phyloP scores from a whole-genome alignment of 192 early-diverging fungal species.

The Obelidium mucronatum region DNA sequence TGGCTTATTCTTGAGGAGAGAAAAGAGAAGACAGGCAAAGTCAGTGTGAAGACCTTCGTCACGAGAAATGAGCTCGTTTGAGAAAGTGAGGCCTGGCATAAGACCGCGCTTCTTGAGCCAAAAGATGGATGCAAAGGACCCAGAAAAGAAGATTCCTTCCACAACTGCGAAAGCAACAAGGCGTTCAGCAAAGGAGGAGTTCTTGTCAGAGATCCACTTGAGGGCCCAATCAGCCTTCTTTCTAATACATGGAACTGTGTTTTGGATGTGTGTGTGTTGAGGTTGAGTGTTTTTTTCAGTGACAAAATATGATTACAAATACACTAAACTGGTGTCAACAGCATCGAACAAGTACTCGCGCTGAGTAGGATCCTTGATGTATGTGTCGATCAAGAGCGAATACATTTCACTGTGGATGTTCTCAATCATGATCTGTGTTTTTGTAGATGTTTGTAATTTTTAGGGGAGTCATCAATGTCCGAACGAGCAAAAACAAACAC shows the following conservation, averaged over 20 bases:
- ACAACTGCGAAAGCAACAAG: conserved; percentile 97
- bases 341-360: conserved; percentile 90
- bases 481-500: background rate
- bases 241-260: conserved; percentile 87
- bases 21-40: conserved; percentile 95
- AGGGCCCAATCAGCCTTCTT: conserved; percentile 98
- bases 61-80: conserved; percentile 96
- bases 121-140: conserved; percentile 97
- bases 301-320: background rate
- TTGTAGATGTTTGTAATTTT: background rate
- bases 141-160: conserved; percentile 98
- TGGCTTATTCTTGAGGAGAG: conserved; percentile 80
- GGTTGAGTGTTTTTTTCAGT: background rate
- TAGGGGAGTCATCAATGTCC: conserved; percentile 8
- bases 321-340: conserved; percentile 80
- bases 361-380: conserved; percentile 87
- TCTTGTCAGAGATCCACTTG: conserved; percentile 85
- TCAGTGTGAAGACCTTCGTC: conserved; percentile 98
- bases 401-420: conserved; percentile 97
- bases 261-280: background rate
- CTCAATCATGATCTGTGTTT: conserved; percentile 86
- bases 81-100: conserved; percentile 97
- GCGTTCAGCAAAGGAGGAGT: conserved; percentile 87
- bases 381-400: conserved; percentile 93
- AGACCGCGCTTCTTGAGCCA: conserved; percentile 99